Evolutionary conservation across 2,329 filamentous ascomycete species (phyloP).

Genomic region (Phaeosphaeriaceae sp.): DNA sequence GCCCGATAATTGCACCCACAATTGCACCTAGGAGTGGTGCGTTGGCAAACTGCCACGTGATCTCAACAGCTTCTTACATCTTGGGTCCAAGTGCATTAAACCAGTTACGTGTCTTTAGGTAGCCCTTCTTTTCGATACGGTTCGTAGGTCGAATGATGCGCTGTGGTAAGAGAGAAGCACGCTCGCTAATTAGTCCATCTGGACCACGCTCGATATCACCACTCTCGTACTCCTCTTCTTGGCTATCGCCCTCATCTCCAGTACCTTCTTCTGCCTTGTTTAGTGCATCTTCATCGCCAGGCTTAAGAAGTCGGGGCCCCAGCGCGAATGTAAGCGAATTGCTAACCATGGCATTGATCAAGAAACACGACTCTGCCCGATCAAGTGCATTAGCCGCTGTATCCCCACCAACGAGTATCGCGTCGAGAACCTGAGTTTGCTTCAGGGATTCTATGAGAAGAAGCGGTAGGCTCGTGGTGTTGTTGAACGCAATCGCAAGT

Average conservation of each 20-base stretch:
- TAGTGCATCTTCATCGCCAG: slow-evolving; percentile 49
- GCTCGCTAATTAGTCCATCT: slow-evolving; percentile 49
- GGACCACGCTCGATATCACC: slow-evolving; percentile 32
- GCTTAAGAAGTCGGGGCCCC: slow-evolving; percentile 64
- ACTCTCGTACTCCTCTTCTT: slow-evolving; percentile 28
- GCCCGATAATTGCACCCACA: slow-evolving; percentile 64
- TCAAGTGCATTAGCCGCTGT: slow-evolving; percentile 57
- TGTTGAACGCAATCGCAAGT: slow-evolving; percentile 63
- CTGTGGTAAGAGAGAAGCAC: slow-evolving; percentile 60
- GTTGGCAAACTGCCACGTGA: slow-evolving; percentile 63
- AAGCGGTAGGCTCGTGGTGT: slow-evolving; percentile 62
- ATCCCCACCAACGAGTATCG: slow-evolving; percentile 55
- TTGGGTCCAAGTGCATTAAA: slow-evolving; percentile 47
- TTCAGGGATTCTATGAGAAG: slow-evolving; percentile 60
- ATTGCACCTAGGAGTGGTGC: slow-evolving; percentile 67
- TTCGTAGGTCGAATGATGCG: slow-evolving; percentile 37
- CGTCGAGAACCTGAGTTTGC: slow-evolving; percentile 62
- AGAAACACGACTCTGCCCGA: slow-evolving; percentile 69
- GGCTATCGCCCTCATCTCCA: slow-evolving; percentile 19
- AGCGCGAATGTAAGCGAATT: slow-evolving; percentile 70
- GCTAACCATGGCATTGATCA: slow-evolving; percentile 68
- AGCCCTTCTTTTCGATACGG: slow-evolving; percentile 39
- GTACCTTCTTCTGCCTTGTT: slow-evolving; percentile 33
- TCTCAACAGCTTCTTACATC: slow-evolving; percentile 49
- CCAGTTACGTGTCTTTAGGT: slow-evolving; percentile 40